A percentile compares a stretch with the other conserved stretches of the same genome.
Evolutionary conservation across 2,329 filamentous ascomycete species (phyloP).

Genomic region (Zymoseptoria tritici): DNA sequence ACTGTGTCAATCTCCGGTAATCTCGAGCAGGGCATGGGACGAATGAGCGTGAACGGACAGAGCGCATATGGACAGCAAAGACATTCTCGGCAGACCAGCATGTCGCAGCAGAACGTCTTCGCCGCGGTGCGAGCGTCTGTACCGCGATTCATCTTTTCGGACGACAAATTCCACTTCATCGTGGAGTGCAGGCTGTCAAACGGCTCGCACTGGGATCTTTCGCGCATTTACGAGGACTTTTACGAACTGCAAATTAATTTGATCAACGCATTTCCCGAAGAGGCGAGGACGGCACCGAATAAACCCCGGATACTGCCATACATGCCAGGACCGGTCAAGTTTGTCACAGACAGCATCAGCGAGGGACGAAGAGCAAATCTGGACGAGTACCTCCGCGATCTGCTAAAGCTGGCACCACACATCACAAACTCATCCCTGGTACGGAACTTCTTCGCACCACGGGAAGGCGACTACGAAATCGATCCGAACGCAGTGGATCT

Average conservation of each 20-base stretch:
- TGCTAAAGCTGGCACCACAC: slow-evolving; percentile 73
- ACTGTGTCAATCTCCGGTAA: slow-evolving; percentile 52
- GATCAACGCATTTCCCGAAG: slow-evolving; percentile 81
- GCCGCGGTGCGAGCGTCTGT: slow-evolving; percentile 79
- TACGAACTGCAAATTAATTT: slow-evolving; percentile 98
- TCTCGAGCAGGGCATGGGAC: slow-evolving; percentile 55
- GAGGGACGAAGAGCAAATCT: slow-evolving; percentile 87
- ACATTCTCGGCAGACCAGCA: slow-evolving; percentile 26
- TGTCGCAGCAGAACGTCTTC: slow-evolving; percentile 40
- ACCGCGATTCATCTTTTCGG: slow-evolving; percentile 87
- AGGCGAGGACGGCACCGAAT: slow-evolving; percentile 75
- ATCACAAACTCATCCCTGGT: slow-evolving; percentile 80
- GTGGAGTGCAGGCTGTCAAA: slow-evolving; percentile 89
- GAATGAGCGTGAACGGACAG: slow-evolving; percentile 63
- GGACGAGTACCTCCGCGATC: slow-evolving; percentile 90
- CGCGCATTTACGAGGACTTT: slow-evolving; percentile 94
- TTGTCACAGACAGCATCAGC: slow-evolving; percentile 95
- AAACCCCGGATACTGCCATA: slow-evolving; percentile 79
- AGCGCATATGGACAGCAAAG: slow-evolving; percentile 24
- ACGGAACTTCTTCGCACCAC: slow-evolving; percentile 81
- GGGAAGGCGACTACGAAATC: slow-evolving; percentile 88
- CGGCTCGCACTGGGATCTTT: slow-evolving; percentile 84
- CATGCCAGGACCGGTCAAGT: slow-evolving; percentile 96
- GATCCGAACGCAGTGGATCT: slow-evolving; percentile 56
- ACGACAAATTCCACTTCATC: slow-evolving; percentile 98